Conservation (phyloP, 1,284 basidiomycete genomes). For the Melanopsichium pennsylvanicum region DNA sequence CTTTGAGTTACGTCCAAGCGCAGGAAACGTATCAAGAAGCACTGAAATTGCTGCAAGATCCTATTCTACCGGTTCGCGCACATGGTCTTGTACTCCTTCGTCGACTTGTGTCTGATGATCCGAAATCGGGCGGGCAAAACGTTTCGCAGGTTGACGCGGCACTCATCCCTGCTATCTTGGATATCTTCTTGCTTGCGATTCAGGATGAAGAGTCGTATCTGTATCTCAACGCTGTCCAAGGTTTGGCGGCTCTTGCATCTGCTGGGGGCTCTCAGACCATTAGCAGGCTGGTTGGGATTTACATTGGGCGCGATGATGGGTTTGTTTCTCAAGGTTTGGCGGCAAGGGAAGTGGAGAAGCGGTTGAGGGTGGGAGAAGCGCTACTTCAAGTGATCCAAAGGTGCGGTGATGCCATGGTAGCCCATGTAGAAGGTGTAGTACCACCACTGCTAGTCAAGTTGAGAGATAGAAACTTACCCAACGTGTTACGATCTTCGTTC, state of each 20-base stretch:
- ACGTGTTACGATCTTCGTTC: slow-evolving; percentile 56
- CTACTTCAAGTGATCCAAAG: slow-evolving; percentile 79
- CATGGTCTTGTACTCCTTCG: slow-evolving; percentile 73
- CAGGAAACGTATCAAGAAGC: slow-evolving; percentile 78
- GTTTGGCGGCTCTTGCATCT: slow-evolving; percentile 72
- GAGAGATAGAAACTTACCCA: slow-evolving; percentile 47
- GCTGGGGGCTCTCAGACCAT: slow-evolving; percentile 42
- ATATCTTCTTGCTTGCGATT: slow-evolving; percentile 83
- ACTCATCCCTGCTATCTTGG: slow-evolving; percentile 81
- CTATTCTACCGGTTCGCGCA: slow-evolving; percentile 90
- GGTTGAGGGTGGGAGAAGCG: slow-evolving; percentile 87
- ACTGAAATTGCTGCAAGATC: slow-evolving; percentile 85
- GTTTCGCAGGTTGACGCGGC: slow-evolving; percentile 43
- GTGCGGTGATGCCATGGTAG: slow-evolving; percentile 75
- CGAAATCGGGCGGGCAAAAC: slow-evolving; percentile 17
- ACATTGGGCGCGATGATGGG: slow-evolving; percentile 47
- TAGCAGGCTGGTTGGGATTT: slow-evolving; percentile 42
- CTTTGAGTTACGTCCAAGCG: slow-evolving; percentile 55
- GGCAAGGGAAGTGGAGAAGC: slow-evolving; percentile 76
- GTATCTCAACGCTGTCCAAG: slow-evolving; percentile 90
- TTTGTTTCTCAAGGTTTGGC: slow-evolving; percentile 16
- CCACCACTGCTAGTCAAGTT: slow-evolving; percentile 50
- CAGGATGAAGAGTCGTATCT: slow-evolving; percentile 95
- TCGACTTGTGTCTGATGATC: slow-evolving; percentile 50
- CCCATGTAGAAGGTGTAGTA: slow-evolving; percentile 66